Base-by-base conservation (phyloP, 306 rosid genomes). In the Neltuma alba region DNA sequence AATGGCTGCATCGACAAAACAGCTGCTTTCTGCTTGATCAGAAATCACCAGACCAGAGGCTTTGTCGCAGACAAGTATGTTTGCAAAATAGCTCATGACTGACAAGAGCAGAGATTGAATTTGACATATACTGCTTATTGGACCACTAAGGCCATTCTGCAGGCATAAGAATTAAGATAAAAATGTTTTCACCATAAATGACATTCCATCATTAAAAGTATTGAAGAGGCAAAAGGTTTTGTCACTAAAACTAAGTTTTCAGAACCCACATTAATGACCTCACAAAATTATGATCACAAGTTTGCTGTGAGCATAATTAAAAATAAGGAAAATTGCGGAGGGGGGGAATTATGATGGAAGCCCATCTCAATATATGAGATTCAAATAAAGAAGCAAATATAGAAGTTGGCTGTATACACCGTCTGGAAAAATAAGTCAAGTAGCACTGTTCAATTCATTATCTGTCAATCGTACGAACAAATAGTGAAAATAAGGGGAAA, bases 1-100 rank as follows among this genome's bases (percentile, higher is more conserved):
- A 80, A 89, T 87, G 77, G 95, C 92, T 68, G 97, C 94, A 81
- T 88, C 94, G 65, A 92, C 88, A 74, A 94, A 92, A 87, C 95
- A 94, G 88, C 86, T 78, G 81, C 86, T 88, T 84, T 91, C 95
- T 72, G 78, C 85, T 84, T 89, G 89, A 80, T 87, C 97, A 63
- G 87, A 86, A 77, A 47, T 61, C 79, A 44, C 85, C 52, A 69
- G 76, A 64, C 82, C 90, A 18, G 91, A 82, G 84, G 92, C 77
- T 75, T 86, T 91, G 90, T 86, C 84, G 80, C 80, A 79, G 67
- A 82, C 80, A 70, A 88, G 87, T 79, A 78, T 70, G 81, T 79
- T 91, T 5, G 88, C 92, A 76, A 90, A 80, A 72, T 92, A 87
- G 84, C 95, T 84, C 92, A 92, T 91, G 83, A 90, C 88, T 67